A percentile compares a stretch with the other conserved stretches of the same genome.
These are phyloP conservation scores for Mortierella sp. DNA, from an alignment of 371 early-diverging fungal genomes.

Conservation along the genomic window DNA sequence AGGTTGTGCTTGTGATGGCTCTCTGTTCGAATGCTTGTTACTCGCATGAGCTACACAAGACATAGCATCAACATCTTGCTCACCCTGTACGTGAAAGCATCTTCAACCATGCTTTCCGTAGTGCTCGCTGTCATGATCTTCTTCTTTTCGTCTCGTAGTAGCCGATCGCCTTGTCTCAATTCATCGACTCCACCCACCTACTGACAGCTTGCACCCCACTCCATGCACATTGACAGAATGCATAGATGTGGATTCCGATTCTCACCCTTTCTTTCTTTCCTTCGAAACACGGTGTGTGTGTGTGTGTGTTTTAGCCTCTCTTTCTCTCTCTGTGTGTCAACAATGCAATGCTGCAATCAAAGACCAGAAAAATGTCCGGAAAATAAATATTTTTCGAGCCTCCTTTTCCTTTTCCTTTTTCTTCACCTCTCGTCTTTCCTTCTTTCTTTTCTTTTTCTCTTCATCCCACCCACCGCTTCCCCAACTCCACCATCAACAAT, in stretches of 20 bases:
- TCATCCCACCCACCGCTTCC: background rate
- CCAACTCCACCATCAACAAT: background rate
- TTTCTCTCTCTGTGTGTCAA: background rate
- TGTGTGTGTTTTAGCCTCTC: background rate
- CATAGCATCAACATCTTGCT: background rate
- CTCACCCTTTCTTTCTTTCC: background rate
- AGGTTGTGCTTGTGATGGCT: too few species aligned
- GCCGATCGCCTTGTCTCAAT: background rate
- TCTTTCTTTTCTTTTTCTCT: background rate
- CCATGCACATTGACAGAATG: background rate
- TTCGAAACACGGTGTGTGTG: background rate
- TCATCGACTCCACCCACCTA: background rate
- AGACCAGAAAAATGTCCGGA: background rate
- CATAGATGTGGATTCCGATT: constrained; percentile 9
- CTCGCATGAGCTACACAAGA: background rate
- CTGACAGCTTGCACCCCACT: background rate
- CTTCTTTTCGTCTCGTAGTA: background rate
- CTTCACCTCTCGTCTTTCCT: background rate
- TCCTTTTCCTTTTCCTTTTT: background rate
- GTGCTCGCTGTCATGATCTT: background rate
- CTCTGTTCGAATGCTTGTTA: too few species aligned
- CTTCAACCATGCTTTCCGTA: background rate
- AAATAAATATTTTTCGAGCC: background rate
- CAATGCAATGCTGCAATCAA: background rate
- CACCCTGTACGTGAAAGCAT: too few species aligned